These are phyloP conservation scores for Moniliella sp. DNA, from an alignment of 1,284 basidiomycete species.

Conservation along the genomic window DNA sequence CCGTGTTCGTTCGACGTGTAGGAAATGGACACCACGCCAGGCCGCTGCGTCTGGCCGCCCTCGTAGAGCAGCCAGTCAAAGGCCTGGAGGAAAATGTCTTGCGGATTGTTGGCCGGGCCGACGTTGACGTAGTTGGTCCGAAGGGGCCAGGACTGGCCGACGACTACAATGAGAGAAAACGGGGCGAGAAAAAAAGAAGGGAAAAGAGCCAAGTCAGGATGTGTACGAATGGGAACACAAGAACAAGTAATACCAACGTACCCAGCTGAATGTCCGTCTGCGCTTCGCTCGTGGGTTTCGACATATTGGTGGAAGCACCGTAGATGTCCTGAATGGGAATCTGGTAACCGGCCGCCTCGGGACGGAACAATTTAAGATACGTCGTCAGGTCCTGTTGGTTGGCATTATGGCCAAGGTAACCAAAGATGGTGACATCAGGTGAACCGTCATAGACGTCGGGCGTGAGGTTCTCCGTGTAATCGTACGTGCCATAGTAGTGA, in stretches of 20 bases:
- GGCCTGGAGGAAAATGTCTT: too few relatives aligned
- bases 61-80: too few relatives aligned
- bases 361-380: slow-evolving; percentile 1
- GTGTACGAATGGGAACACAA: too few relatives aligned
- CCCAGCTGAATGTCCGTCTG: slow-evolving; percentile 1
- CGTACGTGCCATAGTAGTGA: slow-evolving; percentile 1
- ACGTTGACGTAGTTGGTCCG: too few relatives aligned
- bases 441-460: too few relatives aligned
- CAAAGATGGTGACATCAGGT: slow-evolving; percentile 1
- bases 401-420: slow-evolving; percentile 1
- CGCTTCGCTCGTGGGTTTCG: background rate
- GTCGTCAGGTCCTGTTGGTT: background rate
- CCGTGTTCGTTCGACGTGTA: slow-evolving; percentile 4
- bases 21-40: slow-evolving; percentile 3
- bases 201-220: too few relatives aligned
- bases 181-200: too few relatives aligned
- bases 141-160: too few relatives aligned
- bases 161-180: too few relatives aligned
- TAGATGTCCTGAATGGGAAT: slow-evolving; percentile 1
- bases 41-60: slow-evolving; percentile 1
- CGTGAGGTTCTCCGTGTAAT: background rate
- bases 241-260: slow-evolving; percentile 1
- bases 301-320: slow-evolving; percentile 1
- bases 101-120: too few relatives aligned
- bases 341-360: background rate